Evolutionary conservation across 176 grass and related monocot genomes (phyloP), one percentile per base, ranked within the genome.

Genomic region (Triticum urartu): DNA sequence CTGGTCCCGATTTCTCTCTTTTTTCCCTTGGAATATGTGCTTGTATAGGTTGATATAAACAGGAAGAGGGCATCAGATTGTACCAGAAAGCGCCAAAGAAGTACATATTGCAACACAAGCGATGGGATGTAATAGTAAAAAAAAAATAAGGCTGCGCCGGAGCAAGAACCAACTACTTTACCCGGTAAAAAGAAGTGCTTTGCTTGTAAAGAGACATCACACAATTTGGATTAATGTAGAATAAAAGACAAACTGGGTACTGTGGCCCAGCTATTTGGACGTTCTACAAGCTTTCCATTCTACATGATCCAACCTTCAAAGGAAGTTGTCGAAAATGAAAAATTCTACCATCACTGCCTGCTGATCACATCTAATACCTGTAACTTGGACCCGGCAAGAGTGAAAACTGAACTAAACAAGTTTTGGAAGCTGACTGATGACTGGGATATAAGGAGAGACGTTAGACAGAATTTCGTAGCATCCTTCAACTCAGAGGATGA

Each of bases 161-260:
- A 85, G 20, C 56, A 66, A 85, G 18, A 74, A 80, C 32, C 30
- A 39, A 45, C 64, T 62, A 47, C 2, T 62, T 40, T 70, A 14
- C 61, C 48, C 13, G 4, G 33, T 60, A 35, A 58, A 79, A 85
- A 20, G 21, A 75, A 67, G 21, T 86, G 70, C 0, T 85, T 89
- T 81, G 88, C 83, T 43, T 89, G 88, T 61, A 68, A 86, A 6
- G 70, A 48, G 6, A 80, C 45, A 81, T 86, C 83, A 10, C 88
- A 81, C 62, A 77, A 9, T 58, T 75, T 89, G 83, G 88, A 86
- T 36, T 12, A 77, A 26, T 89, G 88, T 47, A 76, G 14, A 12
- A 85, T 45, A 47, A 89, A 85, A 66, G 15, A 67, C 15, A 85
- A 75, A 13, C 34, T 81, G 17, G 70, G 61, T 68, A 11, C 35